A percentile compares a stretch with the other conserved stretches of the same genome.
Evolutionary conservation across 2,329 filamentous ascomycete species (phyloP).

Genomic region (Cadophora gregata): DNA sequence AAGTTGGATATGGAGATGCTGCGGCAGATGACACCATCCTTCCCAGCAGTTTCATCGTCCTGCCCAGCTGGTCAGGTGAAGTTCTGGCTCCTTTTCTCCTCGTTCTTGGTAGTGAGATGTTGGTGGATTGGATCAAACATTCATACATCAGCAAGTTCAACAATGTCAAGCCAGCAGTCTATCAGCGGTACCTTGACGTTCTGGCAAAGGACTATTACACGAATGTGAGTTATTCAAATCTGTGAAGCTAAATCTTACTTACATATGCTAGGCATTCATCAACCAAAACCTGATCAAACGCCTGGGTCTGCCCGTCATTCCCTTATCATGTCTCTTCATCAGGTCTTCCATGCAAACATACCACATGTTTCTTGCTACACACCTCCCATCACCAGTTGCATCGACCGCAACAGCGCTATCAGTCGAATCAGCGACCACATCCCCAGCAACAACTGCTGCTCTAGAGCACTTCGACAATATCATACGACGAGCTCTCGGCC

Average conservation of each 20-base stretch:
- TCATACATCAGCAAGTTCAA: slow-evolving; percentile 99
- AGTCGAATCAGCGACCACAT: slow-evolving; percentile 65
- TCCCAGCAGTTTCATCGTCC: slow-evolving; percentile 86
- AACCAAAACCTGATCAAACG: slow-evolving; percentile 89
- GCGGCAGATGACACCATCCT: slow-evolving; percentile 68
- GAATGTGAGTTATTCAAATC: slow-evolving; percentile 64
- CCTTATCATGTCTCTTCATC: slow-evolving; percentile 93
- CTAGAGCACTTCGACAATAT: slow-evolving; percentile 80
- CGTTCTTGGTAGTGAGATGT: slow-evolving; percentile 93
- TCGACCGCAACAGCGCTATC: slow-evolving; percentile 70
- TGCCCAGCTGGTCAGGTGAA: slow-evolving; percentile 87
- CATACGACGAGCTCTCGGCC: slow-evolving; percentile 77
- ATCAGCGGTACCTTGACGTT: slow-evolving; percentile 88
- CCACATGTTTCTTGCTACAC: slow-evolving; percentile 93
- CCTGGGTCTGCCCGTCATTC: slow-evolving; percentile 88
- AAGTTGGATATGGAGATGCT: slow-evolving; percentile 71
- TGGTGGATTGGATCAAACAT: slow-evolving; percentile 97
- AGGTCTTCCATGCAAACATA: slow-evolving; percentile 94
- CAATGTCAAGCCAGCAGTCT: slow-evolving; percentile 90
- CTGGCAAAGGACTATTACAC: slow-evolving; percentile 98
- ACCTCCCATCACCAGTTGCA: slow-evolving; percentile 76
- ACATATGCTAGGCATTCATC: slow-evolving; percentile 72
- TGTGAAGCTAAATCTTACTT: slow-evolving; percentile 28
- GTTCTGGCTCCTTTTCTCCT: slow-evolving; percentile 92
- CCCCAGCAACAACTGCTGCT: slow-evolving; percentile 77